Base-by-base conservation (phyloP, 2,329 filamentous ascomycete genomes). In the Pyricularia sp. region DNA sequence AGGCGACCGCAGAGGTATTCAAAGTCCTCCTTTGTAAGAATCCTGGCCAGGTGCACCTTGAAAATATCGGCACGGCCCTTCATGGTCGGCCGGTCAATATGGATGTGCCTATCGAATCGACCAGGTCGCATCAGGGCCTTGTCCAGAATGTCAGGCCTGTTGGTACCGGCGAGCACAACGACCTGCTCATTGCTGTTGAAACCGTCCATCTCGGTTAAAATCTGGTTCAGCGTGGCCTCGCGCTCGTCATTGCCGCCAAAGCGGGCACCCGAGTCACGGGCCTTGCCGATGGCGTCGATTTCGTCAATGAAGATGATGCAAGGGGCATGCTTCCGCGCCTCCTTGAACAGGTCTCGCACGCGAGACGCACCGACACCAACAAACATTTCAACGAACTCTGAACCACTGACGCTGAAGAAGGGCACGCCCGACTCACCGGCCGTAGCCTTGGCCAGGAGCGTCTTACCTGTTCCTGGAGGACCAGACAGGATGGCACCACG, bases 281-380 rank as follows among this genome's bases (percentile, higher is more conserved):
- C 92, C 77, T 94, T 93, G 74, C 95, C 95, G 75, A 99, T 97
- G 69, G 95, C 95, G 78, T 99, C 95, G 74, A 99, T 99, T 80
- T 99, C 95, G 77, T 99, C 95, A 73, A 99, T 98, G 83, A 99
- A 99, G 79, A 99, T 96, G 80, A 99, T 99, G 81, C 95, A 99
- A 3, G 95, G 95, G 0, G 95, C 92, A 80, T 92, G 97, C 84
- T 98, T 98, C 70, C 95, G 89, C 23, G 95, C 95, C 74, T 92
- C 97, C 69, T 93, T 90, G 76, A 99, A 99, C 68, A 99, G 83
- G 79, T 99, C 95, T 74, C 95, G 89, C 67, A 99, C 95, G 80
- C 95, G 88, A 33, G 94, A 98, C 25, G 95, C 92, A 79, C 95
- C 95, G 70, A 99, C 95, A 87, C 95, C 95, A 67, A 99, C 95